A percentile compares a stretch with the other conserved stretches of the same genome.
Conservation (phyloP, 495 filamentous ascomycete species). For the Mytilinidion resinicola region DNA sequence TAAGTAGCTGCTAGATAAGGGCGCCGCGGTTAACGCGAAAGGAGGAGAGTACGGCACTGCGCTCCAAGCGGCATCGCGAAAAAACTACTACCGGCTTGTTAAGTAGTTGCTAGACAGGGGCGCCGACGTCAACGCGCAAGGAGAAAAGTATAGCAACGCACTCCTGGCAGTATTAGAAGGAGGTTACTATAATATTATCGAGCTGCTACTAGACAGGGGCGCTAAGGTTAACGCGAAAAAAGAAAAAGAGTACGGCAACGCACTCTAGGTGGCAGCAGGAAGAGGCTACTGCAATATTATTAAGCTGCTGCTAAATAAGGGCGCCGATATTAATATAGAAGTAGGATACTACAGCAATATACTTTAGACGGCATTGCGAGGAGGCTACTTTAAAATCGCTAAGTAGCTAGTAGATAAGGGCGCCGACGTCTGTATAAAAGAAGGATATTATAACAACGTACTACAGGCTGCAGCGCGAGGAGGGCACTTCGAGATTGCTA, state of each 20-base stretch:
- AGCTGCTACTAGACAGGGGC: constrained; percentile 3
- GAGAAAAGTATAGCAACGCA: neutral
- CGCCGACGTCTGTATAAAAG: neutral
- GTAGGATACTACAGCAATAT: constrained; percentile 2
- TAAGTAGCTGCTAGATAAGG: constrained; percentile 3
- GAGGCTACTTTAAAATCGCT: constrained; percentile 1
- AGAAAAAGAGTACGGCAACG: constrained; percentile 6
- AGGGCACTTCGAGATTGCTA: neutral
- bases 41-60: constrained; percentile 4
- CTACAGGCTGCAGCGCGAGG: neutral
- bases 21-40: too few relatives aligned
- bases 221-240: neutral
- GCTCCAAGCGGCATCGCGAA: constrained; percentile 7
- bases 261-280: constrained; percentile 6
- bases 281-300: constrained; percentile 9
- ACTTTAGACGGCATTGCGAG: neutral
- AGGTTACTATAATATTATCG: neutral
- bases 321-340: neutral
- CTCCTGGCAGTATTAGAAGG: neutral
- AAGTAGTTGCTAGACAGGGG: constrained; percentile 8
- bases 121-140: constrained; percentile 5
- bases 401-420: too few relatives aligned
- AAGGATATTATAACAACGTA: neutral
- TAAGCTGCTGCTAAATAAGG: too few relatives aligned
- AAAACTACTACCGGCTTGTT: constrained; percentile 3